phyloP scores from a whole-genome alignment of 805 yeast species.

The Candida sakaeoensis region DNA sequence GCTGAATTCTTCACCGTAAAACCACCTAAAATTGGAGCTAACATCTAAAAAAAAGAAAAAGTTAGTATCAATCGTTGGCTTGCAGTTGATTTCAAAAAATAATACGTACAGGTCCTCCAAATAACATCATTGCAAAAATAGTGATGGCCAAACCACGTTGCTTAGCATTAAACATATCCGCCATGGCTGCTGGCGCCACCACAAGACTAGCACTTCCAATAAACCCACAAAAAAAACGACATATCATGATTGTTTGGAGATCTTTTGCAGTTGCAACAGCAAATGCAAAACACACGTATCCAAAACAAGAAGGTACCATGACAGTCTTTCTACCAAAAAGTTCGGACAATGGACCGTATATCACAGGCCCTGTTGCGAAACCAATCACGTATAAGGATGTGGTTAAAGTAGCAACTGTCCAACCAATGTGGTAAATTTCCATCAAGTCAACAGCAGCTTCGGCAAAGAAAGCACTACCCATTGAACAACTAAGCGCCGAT shows the following conservation, averaged over 20 bases:
- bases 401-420: constrained; percentile 69
- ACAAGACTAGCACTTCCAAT: constrained; percentile 84
- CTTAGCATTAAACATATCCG: constrained; percentile 68
- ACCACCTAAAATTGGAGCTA: constrained; percentile 66
- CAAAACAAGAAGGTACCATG: constrained; percentile 39
- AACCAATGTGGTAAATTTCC: constrained; percentile 52
- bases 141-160: constrained; percentile 75
- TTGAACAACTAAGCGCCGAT: constrained; percentile 45
- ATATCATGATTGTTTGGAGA: constrained; percentile 69
- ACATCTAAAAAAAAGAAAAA: constrained; percentile 33
- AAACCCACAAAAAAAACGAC: constrained; percentile 78
- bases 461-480: constrained; percentile 84
- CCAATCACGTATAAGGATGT: constrained; percentile 84
- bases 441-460: constrained; percentile 51
- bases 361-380: constrained; percentile 86
- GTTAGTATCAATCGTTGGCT: constrained; percentile 1
- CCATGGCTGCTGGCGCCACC: constrained; percentile 65
- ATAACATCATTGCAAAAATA: constrained; percentile 68
- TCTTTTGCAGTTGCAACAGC: constrained; percentile 79
- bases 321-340: constrained; percentile 39
- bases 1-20: constrained; percentile 35
- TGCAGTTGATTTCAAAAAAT: not conserved
- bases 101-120: constrained; percentile 56
- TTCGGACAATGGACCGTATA: constrained; percentile 55
- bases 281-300: constrained; percentile 40